These are phyloP conservation scores for Talinum fruticosum DNA, from an alignment of 148 eudicot genomes.

Conservation along the genomic window DNA sequence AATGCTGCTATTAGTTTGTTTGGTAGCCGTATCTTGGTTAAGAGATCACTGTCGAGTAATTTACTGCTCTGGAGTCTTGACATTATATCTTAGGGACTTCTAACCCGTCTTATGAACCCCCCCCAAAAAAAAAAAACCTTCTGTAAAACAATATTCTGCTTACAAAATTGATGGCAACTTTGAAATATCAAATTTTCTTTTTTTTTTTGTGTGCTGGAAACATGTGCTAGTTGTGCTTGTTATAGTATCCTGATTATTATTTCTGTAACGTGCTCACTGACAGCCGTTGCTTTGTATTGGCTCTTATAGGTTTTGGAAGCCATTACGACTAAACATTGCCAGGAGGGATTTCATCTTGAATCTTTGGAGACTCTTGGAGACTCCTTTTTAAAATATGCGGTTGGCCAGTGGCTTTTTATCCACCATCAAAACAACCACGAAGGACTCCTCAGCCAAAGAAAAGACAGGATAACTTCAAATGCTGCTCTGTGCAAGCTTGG, in stretches of 20 bases:
- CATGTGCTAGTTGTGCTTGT: neutral
- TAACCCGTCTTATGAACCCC: neutral
- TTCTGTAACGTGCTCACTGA: too few species aligned
- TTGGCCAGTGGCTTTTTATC: slow-evolving; percentile 61
- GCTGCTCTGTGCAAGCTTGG: slow-evolving; percentile 73
- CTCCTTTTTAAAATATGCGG: slow-evolving; percentile 88
- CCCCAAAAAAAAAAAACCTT: neutral
- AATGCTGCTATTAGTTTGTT: neutral
- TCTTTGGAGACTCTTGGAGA: slow-evolving; percentile 95
- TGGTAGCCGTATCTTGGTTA: neutral
- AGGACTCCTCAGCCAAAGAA: slow-evolving; percentile 70
- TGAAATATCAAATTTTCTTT: neutral
- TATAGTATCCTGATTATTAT: neutral
- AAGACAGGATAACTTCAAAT: slow-evolving; percentile 61
- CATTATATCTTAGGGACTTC: neutral
- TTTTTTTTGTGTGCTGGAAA: neutral
- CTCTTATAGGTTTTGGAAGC: slow-evolving; percentile 72
- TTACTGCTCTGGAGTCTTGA: neutral
- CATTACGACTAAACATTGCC: slow-evolving; percentile 71
- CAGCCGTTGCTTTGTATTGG: neutral
- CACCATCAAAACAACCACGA: slow-evolving; percentile 60
- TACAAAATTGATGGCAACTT: neutral
- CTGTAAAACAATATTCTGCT: neutral
- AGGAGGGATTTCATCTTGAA: slow-evolving; percentile 71
- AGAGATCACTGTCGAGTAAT: neutral